Conservation (phyloP, 1,284 basidiomycete species). For the Sporisorium exsertum region DNA sequence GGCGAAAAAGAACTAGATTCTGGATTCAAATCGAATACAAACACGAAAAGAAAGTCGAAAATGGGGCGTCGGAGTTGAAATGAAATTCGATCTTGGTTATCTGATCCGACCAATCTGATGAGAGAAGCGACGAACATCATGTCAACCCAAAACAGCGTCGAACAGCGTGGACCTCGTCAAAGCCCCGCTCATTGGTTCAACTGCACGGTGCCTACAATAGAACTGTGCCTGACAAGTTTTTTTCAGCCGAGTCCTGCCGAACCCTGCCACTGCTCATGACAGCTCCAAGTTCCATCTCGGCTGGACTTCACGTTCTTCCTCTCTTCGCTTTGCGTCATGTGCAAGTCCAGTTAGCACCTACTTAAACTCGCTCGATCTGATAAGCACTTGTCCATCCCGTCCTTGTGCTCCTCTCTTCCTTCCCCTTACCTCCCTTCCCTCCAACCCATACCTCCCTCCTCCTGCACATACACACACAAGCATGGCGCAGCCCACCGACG, state of each 20-base stretch:
- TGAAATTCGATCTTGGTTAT: conserved; percentile 21
- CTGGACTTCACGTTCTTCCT: neutral
- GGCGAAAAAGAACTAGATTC: conserved; percentile 10
- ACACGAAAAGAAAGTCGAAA: neutral
- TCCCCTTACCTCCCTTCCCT: conserved; percentile 1
- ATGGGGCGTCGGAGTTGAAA: conserved; percentile 14
- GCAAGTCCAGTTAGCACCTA: neutral
- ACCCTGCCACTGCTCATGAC: neutral
- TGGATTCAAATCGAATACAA: neutral
- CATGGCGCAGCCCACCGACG: conserved; percentile 37
- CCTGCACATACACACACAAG: neutral
- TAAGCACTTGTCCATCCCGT: conserved; percentile 14
- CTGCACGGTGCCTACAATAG: too few relatives aligned
- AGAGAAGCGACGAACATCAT: neutral
- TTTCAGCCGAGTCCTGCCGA: conserved; percentile 4
- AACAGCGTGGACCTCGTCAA: neutral
- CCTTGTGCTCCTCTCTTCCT: neutral
- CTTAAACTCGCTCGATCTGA: conserved; percentile 22
- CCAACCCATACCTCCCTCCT: neutral
- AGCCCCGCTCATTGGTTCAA: neutral
- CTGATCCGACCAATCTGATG: conserved; percentile 41
- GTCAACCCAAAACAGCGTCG: conserved; percentile 8
- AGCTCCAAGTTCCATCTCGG: neutral
- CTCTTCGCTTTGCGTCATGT: neutral
- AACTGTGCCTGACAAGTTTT: conserved; percentile 8